Evolutionary conservation across 2,329 filamentous ascomycete genomes (phyloP).

Genomic region (Penicillium frequentans): DNA sequence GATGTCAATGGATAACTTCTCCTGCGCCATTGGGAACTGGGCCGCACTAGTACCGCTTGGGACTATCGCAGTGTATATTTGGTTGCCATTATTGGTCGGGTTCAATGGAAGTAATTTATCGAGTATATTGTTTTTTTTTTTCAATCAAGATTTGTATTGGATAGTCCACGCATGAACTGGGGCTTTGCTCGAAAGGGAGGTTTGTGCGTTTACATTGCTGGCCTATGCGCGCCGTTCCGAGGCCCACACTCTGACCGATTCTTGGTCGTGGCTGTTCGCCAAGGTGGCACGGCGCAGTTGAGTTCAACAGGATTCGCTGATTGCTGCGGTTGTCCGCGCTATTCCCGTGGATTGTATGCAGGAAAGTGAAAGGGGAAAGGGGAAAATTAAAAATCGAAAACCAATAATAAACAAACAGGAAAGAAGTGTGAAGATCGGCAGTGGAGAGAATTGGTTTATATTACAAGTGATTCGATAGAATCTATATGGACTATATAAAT

Average conservation of each 20-base stretch:
- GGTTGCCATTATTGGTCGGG: not conserved
- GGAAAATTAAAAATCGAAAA: not conserved
- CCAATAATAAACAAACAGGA: no score
- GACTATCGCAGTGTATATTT: not conserved
- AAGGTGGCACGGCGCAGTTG: not conserved
- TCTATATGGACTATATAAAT: no score
- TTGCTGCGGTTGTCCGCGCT: not conserved
- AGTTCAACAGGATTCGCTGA: not conserved
- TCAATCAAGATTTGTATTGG: not conserved
- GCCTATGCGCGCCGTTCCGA: not conserved
- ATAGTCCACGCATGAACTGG: not conserved
- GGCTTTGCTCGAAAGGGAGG: not conserved
- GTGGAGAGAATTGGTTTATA: no score
- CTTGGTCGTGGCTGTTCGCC: not conserved
- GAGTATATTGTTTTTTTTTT: not conserved
- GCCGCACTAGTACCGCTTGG: not conserved
- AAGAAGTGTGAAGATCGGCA: no score
- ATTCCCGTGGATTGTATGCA: not conserved
- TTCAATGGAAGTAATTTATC: not conserved
- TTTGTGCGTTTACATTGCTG: not conserved
- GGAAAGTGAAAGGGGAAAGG: not conserved
- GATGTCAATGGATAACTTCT: not conserved
- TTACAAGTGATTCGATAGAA: no score
- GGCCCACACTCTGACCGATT: not conserved
- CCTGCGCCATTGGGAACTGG: not conserved